Evolutionary conservation across 2,329 filamentous ascomycete species (phyloP).

Genomic region (Aspergillus glaucus): DNA sequence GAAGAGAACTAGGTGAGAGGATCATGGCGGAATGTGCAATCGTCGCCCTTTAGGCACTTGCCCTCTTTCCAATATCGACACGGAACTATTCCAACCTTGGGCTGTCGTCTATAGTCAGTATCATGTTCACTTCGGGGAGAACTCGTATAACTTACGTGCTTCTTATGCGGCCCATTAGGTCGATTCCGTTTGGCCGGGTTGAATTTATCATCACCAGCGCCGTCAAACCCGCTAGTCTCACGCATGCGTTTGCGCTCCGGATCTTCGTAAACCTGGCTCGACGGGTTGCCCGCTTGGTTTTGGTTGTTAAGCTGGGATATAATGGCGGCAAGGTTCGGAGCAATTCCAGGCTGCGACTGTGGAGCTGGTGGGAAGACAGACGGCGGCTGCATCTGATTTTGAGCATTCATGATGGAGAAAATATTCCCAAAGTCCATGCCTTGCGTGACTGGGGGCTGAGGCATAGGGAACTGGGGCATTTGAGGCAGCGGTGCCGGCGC

Average conservation of each 20-base stretch:
- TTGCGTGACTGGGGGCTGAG: conserved; percentile 19
- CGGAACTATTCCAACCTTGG: conserved; percentile 39
- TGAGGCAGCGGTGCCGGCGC: conserved; percentile 19
- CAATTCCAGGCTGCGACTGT: conserved; percentile 21
- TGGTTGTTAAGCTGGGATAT: conserved; percentile 26
- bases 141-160: conserved; percentile 27
- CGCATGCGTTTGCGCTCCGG: conserved; percentile 37
- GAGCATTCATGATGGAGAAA: conserved; percentile 32
- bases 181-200: conserved; percentile 30
- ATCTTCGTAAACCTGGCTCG: conserved; percentile 29
- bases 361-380: conserved; percentile 18
- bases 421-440: conserved; percentile 34
- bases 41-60: conserved; percentile 48
- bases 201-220: conserved; percentile 24
- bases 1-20: conserved; percentile 4
- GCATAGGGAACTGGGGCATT: conserved; percentile 20
- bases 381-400: conserved; percentile 31
- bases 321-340: conserved; percentile 30
- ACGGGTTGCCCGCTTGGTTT: conserved; percentile 14
- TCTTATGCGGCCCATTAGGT: conserved; percentile 28
- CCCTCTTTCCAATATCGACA: conserved; percentile 52
- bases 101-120: conserved; percentile 20
- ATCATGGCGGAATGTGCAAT: conserved; percentile 48
- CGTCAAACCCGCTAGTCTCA: conserved; percentile 28
- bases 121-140: neutral